Evolutionary conservation across 306 rosid species (phyloP).

Genomic region (Rosa lucieae): DNA sequence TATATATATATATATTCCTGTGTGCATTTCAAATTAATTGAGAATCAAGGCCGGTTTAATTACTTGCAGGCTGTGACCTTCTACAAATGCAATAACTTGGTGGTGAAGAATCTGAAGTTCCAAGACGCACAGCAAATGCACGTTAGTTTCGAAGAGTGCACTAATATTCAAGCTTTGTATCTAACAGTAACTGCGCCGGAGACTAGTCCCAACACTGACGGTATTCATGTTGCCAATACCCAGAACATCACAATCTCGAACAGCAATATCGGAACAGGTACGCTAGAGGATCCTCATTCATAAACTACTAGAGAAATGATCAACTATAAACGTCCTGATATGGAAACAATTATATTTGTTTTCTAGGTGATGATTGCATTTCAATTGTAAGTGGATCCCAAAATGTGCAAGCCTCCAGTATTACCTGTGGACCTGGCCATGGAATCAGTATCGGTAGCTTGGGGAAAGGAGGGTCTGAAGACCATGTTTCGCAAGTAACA

Average conservation of each 20-base stretch:
- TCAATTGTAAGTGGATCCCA: slow-evolving; percentile 70
- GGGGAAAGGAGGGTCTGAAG: slow-evolving; percentile 49
- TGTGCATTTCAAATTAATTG: neutral
- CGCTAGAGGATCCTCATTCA: neutral
- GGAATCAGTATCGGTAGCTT: slow-evolving; percentile 92
- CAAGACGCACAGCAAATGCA: slow-evolving; percentile 63
- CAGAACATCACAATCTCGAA: slow-evolving; percentile 52
- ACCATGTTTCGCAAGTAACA: slow-evolving; percentile 52
- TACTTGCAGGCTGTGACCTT: slow-evolving; percentile 63
- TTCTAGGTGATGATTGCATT: slow-evolving; percentile 82
- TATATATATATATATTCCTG: too few species aligned
- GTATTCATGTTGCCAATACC: slow-evolving; percentile 61
- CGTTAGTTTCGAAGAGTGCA: slow-evolving; percentile 41
- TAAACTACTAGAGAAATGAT: neutral
- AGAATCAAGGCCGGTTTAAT: neutral
- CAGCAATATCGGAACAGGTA: slow-evolving; percentile 60
- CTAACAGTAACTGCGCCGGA: slow-evolving; percentile 53
- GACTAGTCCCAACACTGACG: slow-evolving; percentile 76
- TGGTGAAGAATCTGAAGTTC: slow-evolving; percentile 41
- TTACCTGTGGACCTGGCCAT: slow-evolving; percentile 90
- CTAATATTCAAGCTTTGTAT: slow-evolving; percentile 38
- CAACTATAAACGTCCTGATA: neutral
- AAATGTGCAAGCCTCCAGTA: slow-evolving; percentile 47
- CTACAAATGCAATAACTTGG: slow-evolving; percentile 38
- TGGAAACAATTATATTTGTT: neutral